These are phyloP conservation scores for Pythium rishiriense DNA, from an alignment of 352 stramenopile species.

Conservation along the genomic window DNA sequence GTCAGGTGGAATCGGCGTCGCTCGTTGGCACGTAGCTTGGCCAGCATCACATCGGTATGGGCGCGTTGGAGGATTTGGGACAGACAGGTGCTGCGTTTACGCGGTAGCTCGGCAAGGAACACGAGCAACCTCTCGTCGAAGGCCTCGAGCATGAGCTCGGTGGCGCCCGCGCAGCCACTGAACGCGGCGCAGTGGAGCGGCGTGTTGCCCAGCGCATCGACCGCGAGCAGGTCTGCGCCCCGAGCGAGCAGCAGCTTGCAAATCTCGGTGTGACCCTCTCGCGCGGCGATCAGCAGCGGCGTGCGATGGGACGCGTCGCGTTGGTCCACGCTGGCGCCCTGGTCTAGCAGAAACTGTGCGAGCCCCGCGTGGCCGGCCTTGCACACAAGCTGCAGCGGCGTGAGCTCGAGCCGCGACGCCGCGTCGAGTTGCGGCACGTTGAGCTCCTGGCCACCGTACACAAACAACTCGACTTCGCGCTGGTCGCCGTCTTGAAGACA, in stretches of 20 bases:
- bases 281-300: conserved; percentile 60
- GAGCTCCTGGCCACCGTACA: conserved; percentile 63
- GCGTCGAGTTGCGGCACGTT: conserved; percentile 40
- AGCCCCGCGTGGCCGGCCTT: conserved; percentile 46
- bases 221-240: conserved; percentile 42
- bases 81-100: conserved; percentile 34
- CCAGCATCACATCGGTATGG: conserved; percentile 50
- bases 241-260: conserved; percentile 44
- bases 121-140: conserved; percentile 52
- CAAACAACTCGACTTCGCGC: conserved; percentile 63
- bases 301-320: conserved; percentile 58
- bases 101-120: conserved; percentile 45
- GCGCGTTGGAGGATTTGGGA: conserved; percentile 36
- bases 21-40: conserved; percentile 66
- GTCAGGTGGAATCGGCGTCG: conserved; percentile 59
- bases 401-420: conserved; percentile 32
- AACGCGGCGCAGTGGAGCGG: conserved; percentile 67
- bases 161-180: conserved; percentile 43
- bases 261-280: conserved; percentile 50
- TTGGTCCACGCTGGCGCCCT: conserved; percentile 46
- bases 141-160: conserved; percentile 40
- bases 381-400: conserved; percentile 56
- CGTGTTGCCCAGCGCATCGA: conserved; percentile 70
- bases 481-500: conserved; percentile 45
- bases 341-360: conserved; percentile 45